Percentiles rank a stretch among this genome's conserved stretches.
These are phyloP conservation scores for Diutina sp. DNA, from an alignment of 1,139 yeast species.

Conservation along the genomic window DNA sequence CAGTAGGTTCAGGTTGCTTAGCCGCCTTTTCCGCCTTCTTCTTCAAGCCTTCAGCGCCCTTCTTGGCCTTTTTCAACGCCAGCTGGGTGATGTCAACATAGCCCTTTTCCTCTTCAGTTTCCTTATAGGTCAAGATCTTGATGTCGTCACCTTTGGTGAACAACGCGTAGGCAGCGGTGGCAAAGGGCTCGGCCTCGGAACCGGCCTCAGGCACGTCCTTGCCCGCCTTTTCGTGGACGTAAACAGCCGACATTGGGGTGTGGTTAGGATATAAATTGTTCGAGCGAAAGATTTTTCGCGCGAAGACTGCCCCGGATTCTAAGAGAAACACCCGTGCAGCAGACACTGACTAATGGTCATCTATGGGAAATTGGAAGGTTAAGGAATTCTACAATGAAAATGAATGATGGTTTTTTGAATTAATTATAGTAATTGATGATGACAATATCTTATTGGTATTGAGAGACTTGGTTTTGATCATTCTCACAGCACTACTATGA, in stretches of 20 bases:
- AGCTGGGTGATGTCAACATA: slow-evolving; percentile 81
- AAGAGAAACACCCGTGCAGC: too few species aligned
- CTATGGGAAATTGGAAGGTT: too few species aligned
- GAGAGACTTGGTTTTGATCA: too few species aligned
- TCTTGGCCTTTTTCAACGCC: slow-evolving; percentile 91
- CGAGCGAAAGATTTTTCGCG: neutral
- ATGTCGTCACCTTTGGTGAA: slow-evolving; percentile 41
- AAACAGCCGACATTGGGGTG: slow-evolving; percentile 15
- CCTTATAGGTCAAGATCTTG: slow-evolving; percentile 52
- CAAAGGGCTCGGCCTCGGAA: slow-evolving; percentile 54
- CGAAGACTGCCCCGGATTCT: neutral
- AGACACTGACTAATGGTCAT: neutral
- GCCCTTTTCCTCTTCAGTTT: slow-evolving; percentile 37
- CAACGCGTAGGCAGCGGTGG: slow-evolving; percentile 76
- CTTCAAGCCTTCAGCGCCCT: slow-evolving; percentile 85
- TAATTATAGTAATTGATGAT: too few species aligned
- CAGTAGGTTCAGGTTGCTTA: slow-evolving; percentile 47
- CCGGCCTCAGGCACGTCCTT: slow-evolving; percentile 52
- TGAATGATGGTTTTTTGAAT: too few species aligned
- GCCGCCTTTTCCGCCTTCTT: slow-evolving; percentile 81
- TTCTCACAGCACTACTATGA: too few species aligned
- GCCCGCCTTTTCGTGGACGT: slow-evolving; percentile 67
- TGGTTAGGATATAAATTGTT: neutral
- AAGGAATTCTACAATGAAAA: too few species aligned
- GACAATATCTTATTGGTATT: too few species aligned